phyloP scores from a whole-genome alignment of 441 rosid species.

The Erodium chrysanthum region DNA sequence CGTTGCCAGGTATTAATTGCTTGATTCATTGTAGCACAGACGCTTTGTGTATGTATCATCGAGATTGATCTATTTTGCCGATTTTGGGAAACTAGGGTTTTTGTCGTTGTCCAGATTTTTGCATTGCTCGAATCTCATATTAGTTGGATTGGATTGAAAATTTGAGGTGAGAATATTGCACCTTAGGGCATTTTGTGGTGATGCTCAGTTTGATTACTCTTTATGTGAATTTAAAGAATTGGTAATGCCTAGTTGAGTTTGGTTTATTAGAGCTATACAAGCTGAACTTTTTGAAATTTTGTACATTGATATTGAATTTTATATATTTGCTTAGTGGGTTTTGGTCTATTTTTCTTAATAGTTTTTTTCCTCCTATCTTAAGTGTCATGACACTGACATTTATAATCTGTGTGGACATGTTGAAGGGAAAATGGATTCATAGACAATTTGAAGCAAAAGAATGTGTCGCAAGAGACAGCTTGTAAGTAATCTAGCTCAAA shows the following conservation, averaged over 20 bases:
- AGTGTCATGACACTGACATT: neutral
- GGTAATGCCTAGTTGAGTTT: no score
- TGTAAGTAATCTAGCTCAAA: constrained; percentile 38
- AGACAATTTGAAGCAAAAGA: constrained; percentile 37
- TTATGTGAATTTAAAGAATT: no score
- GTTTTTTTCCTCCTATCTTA: neutral
- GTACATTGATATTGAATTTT: neutral
- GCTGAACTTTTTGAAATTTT: no score
- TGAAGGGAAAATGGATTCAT: constrained; percentile 55
- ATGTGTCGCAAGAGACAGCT: constrained; percentile 42
- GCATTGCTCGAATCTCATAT: no score
- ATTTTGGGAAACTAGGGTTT: no score
- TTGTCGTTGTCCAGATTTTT: no score
- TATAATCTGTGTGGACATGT: constrained; percentile 16
- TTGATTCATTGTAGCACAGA: neutral
- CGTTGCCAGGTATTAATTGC: constrained; percentile 34
- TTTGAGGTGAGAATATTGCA: no score
- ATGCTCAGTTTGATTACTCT: neutral
- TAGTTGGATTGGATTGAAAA: no score
- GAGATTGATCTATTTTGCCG: no score
- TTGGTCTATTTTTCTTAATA: neutral
- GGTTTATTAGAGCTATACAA: no score
- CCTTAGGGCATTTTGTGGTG: no score
- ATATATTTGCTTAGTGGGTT: neutral
- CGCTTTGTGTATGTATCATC: no score